phyloP scores from a whole-genome alignment of 768 basidiomycete species.

The Hypsizygus marmoreus region DNA sequence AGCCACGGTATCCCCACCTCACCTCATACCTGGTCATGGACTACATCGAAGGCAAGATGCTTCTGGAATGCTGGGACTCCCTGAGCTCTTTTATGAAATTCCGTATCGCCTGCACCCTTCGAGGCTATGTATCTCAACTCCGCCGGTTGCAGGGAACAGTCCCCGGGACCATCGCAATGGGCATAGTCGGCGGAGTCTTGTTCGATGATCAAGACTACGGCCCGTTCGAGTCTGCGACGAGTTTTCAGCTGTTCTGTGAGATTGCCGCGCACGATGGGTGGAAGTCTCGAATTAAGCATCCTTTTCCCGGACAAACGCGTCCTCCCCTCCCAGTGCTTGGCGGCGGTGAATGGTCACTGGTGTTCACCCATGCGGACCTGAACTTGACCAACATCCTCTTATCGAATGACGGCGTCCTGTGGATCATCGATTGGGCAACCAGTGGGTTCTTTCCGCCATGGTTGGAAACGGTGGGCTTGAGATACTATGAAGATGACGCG shows the following conservation, averaged over 20 bases:
- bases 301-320: neutral
- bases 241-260: conserved; percentile 5
- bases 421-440: conserved; percentile 32
- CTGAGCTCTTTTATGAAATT: conserved; percentile 21
- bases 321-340: neutral
- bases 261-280: neutral
- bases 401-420: conserved; percentile 26
- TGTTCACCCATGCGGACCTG: conserved; percentile 29
- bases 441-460: conserved; percentile 30
- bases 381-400: conserved; percentile 27
- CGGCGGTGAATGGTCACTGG: conserved; percentile 14
- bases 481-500: neutral
- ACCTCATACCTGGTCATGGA: conserved; percentile 26
- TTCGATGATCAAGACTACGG: conserved; percentile 1
- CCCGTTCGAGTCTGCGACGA: conserved; percentile 4
- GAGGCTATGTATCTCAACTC: conserved; percentile 27
- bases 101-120: conserved; percentile 26
- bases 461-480: conserved; percentile 21
- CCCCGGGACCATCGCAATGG: conserved; percentile 3
- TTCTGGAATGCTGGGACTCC: conserved; percentile 25
- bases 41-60: conserved; percentile 23
- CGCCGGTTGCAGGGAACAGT: conserved; percentile 9
- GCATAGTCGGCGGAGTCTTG: conserved; percentile 1
- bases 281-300: neutral
- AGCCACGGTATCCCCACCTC: neutral